Evolutionary conservation across 2,329 filamentous ascomycete genomes (phyloP).

Genomic region (Colletotrichum plurivorum): DNA sequence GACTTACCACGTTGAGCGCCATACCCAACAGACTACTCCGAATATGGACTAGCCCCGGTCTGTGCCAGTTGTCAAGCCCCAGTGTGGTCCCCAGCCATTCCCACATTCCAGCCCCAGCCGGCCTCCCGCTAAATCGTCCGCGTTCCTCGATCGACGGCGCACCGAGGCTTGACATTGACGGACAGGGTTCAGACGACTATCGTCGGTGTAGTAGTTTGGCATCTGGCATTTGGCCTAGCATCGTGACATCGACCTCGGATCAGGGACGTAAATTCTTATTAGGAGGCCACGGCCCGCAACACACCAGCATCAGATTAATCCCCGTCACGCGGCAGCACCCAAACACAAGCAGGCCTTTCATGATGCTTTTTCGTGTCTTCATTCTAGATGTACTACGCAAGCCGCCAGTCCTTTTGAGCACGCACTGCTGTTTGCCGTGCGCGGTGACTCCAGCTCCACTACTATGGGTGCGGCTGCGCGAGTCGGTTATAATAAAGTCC

Average conservation of each 20-base stretch:
- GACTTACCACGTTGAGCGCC: neutral
- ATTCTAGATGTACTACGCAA: constrained; percentile 39
- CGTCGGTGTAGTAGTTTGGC: neutral
- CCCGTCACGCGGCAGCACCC: neutral
- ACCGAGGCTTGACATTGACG: constrained; percentile 12
- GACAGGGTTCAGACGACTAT: constrained; percentile 14
- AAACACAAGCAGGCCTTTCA: constrained; percentile 7
- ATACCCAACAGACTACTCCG: neutral
- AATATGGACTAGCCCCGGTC: neutral
- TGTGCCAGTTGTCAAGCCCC: constrained; percentile 19
- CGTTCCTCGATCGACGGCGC: constrained; percentile 14
- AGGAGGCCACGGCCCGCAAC: too few relatives aligned
- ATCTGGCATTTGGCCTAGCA: neutral
- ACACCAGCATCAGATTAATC: too few relatives aligned
- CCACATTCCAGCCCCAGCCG: constrained; percentile 4
- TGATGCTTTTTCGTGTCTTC: constrained; percentile 38
- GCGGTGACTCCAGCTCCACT: constrained; percentile 16
- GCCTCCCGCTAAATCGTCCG: constrained; percentile 12
- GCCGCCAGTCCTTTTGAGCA: constrained; percentile 31
- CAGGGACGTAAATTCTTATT: neutral
- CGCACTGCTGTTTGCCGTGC: constrained; percentile 19
- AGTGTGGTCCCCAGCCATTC: neutral
- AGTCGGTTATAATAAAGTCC: constrained; percentile 30
- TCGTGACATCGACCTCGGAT: constrained; percentile 2
- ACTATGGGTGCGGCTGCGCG: constrained; percentile 23